phyloP scores from a whole-genome alignment of 179 eudicot species.

The Silene noctiflora region DNA sequence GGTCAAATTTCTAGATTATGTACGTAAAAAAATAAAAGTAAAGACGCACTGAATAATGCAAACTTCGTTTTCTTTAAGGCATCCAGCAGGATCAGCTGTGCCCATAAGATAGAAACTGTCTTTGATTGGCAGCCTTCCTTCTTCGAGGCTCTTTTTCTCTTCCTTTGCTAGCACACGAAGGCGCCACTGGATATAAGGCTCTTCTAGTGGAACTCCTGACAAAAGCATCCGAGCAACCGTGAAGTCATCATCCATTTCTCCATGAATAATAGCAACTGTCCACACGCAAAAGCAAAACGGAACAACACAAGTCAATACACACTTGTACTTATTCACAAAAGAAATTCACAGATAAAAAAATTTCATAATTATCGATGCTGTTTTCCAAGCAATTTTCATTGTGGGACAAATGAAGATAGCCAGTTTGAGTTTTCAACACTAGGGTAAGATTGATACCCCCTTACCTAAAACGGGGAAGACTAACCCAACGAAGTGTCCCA shows the following conservation, averaged over 20 bases:
- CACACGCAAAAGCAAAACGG: background rate
- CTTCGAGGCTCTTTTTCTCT: constrained; percentile 52
- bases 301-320: too few relatives aligned
- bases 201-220: constrained; percentile 68
- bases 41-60: constrained; percentile 69
- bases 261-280: constrained; percentile 50
- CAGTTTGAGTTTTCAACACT: too few relatives aligned
- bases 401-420: too few relatives aligned
- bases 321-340: too few relatives aligned
- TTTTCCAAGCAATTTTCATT: too few relatives aligned
- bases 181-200: constrained; percentile 53
- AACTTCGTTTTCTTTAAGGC: constrained; percentile 53
- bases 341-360: too few relatives aligned
- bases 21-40: background rate
- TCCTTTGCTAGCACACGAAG: constrained; percentile 36
- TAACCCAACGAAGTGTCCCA: too few relatives aligned
- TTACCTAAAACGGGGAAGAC: too few relatives aligned
- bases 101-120: constrained; percentile 85
- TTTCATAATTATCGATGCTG: background rate
- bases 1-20: background rate
- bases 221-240: constrained; percentile 51
- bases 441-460: too few relatives aligned
- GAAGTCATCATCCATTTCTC: constrained; percentile 41
- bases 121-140: constrained; percentile 52
- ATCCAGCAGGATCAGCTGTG: constrained; percentile 67